Evolutionary conservation across 1,139 yeast species (phyloP).

Genomic region (Insectozyma bohioensis): DNA sequence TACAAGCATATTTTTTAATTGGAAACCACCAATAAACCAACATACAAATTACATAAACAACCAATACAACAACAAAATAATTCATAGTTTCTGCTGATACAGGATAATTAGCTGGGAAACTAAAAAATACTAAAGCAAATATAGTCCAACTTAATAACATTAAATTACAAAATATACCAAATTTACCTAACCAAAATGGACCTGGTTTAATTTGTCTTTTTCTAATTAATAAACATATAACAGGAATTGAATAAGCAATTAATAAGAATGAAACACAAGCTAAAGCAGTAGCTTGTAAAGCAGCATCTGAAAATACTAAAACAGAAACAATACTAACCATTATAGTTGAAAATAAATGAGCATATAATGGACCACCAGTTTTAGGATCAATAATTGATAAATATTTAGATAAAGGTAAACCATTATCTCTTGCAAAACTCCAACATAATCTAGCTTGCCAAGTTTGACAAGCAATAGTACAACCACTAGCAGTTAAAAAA

Average conservation of each 20-base stretch:
- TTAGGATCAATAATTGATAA: conserved; percentile 43
- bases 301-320: conserved; percentile 39
- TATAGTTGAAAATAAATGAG: conserved; percentile 43
- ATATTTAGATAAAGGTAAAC: conserved; percentile 44
- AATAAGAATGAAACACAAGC: conserved; percentile 47
- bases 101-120: conserved; percentile 68
- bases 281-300: conserved; percentile 46
- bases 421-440: conserved; percentile 76
- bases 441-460: conserved; percentile 68
- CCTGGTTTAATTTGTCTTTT: conserved; percentile 68
- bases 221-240: conserved; percentile 50
- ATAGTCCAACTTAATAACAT: conserved; percentile 57
- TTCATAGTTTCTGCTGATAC: conserved; percentile 64
- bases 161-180: conserved; percentile 57
- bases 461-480: conserved; percentile 44
- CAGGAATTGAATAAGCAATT: conserved; percentile 42
- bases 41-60: conserved; percentile 52
- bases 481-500: conserved; percentile 39
- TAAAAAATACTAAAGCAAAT: conserved; percentile 62
- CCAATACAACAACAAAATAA: conserved; percentile 68
- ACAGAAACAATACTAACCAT: conserved; percentile 43
- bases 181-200: conserved; percentile 59
- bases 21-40: conserved; percentile 60
- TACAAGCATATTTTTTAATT: conserved; percentile 37
- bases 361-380: conserved; percentile 44